phyloP scores from a whole-genome alignment of 805 yeast genomes.

The Ogataea chonburiensis region DNA sequence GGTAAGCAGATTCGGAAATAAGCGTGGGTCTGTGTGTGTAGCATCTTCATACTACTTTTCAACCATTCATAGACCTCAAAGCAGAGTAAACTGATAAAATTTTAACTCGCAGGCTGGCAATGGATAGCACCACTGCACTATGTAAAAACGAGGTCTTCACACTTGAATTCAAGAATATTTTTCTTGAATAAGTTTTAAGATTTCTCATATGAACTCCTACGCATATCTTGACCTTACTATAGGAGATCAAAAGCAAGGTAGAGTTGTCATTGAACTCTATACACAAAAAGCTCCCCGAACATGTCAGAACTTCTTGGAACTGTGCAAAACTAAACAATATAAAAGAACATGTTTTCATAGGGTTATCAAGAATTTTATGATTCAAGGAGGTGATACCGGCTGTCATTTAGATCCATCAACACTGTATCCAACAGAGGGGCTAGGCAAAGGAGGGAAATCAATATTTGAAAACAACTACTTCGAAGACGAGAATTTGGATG shows the following conservation, averaged over 20 bases:
- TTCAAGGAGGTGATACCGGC: conserved; percentile 64
- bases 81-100: too few relatives aligned
- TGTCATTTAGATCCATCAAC: conserved; percentile 24
- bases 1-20: conserved; percentile 2
- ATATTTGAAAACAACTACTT: conserved; percentile 38
- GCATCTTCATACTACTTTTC: too few relatives aligned
- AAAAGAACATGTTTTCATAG: conserved; percentile 55
- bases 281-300: conserved; percentile 55
- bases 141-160: too few relatives aligned
- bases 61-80: too few relatives aligned
- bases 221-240: conserved; percentile 55
- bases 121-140: too few relatives aligned
- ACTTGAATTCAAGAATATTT: neutral
- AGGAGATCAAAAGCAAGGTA: conserved; percentile 45
- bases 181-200: neutral
- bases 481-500: conserved; percentile 55
- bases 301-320: conserved; percentile 45
- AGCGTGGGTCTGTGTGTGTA: too few relatives aligned
- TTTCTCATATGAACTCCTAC: conserved; percentile 6
- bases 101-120: too few relatives aligned
- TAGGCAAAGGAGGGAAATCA: conserved; percentile 48
- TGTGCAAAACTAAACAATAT: conserved; percentile 44
- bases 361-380: conserved; percentile 64
- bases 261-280: conserved; percentile 59
- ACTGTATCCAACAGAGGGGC: conserved; percentile 27